phyloP scores from a whole-genome alignment of 352 stramenopile species.

The Phytophthora macrochlamydospora region DNA sequence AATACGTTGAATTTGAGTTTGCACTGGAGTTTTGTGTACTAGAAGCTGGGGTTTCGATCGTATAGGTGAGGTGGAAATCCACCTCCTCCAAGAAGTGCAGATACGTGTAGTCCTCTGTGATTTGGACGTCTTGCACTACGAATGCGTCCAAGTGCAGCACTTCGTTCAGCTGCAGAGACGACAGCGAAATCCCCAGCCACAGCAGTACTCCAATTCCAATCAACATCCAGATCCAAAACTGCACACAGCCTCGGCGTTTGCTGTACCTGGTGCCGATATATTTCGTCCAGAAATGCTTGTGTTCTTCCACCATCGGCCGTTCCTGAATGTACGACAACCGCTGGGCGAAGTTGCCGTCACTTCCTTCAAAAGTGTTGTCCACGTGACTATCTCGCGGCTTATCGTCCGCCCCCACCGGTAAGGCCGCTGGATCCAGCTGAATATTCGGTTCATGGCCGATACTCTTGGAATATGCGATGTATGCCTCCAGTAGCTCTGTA shows the following conservation, averaged over 20 bases:
- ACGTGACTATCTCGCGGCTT: conserved; percentile 47
- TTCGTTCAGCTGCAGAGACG: conserved; percentile 51
- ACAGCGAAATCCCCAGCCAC: conserved; percentile 38
- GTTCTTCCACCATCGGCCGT: conserved; percentile 35
- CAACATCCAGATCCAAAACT: conserved; percentile 41
- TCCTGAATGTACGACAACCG: conserved; percentile 45
- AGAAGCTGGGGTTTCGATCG: conserved; percentile 35
- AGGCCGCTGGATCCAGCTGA: conserved; percentile 69
- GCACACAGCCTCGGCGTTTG: conserved; percentile 39
- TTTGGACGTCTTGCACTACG: conserved; percentile 46
- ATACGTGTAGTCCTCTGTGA: conserved; percentile 61
- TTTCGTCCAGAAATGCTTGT: conserved; percentile 50
- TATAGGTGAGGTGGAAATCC: conserved; percentile 62
- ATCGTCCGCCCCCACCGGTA: conserved; percentile 29
- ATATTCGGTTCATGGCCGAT: conserved; percentile 87
- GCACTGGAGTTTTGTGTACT: conserved; percentile 3
- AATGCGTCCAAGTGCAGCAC: conserved; percentile 75
- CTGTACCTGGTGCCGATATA: conserved; percentile 53
- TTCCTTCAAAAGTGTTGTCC: conserved; percentile 71
- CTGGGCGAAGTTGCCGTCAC: conserved; percentile 18
- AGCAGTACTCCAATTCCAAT: conserved; percentile 43
- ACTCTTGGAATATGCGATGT: conserved; percentile 93
- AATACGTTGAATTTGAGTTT: conserved; percentile 34
- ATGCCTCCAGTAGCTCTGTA: conserved; percentile 94
- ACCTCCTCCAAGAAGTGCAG: conserved; percentile 71